Percentiles rank a stretch among this genome's conserved stretches.
Evolutionary conservation across 176 grass and related monocot species (phyloP).

Genomic region (Tuctoria greenei): DNA sequence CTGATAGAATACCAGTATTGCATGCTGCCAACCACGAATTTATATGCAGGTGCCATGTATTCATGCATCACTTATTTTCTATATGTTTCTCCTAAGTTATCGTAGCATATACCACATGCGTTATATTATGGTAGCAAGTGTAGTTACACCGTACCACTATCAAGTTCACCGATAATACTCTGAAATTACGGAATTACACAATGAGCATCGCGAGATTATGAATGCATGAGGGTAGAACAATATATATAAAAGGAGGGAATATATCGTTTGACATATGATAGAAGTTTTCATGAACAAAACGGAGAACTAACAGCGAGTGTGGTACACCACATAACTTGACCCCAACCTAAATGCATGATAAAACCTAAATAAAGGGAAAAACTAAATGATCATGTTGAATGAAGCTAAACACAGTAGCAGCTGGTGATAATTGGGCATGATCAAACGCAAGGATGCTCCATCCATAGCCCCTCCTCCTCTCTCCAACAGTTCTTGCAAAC

Average conservation of each 20-base stretch:
- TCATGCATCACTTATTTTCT: background rate
- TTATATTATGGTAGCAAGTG: background rate
- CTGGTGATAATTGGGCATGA: slow-evolving; percentile 34
- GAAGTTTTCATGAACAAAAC: slow-evolving; percentile 32
- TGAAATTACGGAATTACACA: background rate
- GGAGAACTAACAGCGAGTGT: slow-evolving; percentile 35
- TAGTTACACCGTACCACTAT: slow-evolving; percentile 3
- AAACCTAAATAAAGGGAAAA: slow-evolving; percentile 24
- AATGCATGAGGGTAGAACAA: background rate
- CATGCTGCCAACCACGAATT: background rate
- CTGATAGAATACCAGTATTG: slow-evolving; percentile 3
- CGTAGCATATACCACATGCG: too few relatives aligned
- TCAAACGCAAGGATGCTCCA: slow-evolving; percentile 28
- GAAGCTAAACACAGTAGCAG: slow-evolving; percentile 28
- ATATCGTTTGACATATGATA: slow-evolving; percentile 36
- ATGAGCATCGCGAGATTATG: background rate
- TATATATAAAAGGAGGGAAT: background rate
- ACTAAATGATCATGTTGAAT: slow-evolving; percentile 32
- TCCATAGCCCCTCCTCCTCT: background rate
- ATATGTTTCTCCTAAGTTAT: background rate
- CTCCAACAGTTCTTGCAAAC: slow-evolving; percentile 22
- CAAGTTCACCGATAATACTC: background rate
- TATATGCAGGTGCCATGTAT: background rate
- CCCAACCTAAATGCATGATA: slow-evolving; percentile 25
- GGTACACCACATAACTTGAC: slow-evolving; percentile 36